These are phyloP conservation scores for Macrophomina tecta DNA, from an alignment of 2,329 filamentous ascomycete genomes.

Conservation along the genomic window DNA sequence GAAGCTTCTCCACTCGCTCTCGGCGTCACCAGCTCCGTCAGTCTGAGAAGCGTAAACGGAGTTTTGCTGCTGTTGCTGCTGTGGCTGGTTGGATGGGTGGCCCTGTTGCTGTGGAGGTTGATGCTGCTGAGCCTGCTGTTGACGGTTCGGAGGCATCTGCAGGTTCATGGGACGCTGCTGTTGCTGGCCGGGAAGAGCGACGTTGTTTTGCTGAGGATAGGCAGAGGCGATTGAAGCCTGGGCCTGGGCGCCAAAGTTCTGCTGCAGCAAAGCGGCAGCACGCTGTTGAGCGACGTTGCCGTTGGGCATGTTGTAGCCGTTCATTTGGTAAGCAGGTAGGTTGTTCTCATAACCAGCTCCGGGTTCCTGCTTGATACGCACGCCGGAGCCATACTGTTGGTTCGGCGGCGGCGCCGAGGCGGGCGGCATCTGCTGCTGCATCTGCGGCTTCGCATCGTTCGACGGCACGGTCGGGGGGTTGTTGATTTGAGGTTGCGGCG, in stretches of 20 bases:
- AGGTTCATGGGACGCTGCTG: conserved; percentile 27
- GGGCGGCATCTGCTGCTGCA: conserved; percentile 39
- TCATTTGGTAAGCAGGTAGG: conserved; percentile 40
- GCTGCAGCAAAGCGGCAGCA: conserved; percentile 57
- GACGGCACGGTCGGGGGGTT: conserved; percentile 50
- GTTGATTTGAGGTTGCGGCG: conserved; percentile 59
- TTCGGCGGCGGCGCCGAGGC: conserved; percentile 30
- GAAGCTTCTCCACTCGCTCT: conserved; percentile 63
- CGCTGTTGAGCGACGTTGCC: conserved; percentile 61
- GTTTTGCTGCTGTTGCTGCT: conserved; percentile 49
- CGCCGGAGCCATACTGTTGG: conserved; percentile 37
- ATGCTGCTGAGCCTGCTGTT: conserved; percentile 37
- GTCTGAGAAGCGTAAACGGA: conserved; percentile 65
- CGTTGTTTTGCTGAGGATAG: conserved; percentile 44
- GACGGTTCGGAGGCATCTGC: conserved; percentile 28
- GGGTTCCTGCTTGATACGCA: conserved; percentile 61
- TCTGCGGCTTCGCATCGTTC: conserved; percentile 44
- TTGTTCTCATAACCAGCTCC: conserved; percentile 41
- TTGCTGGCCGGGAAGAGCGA: conserved; percentile 35
- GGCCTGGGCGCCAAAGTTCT: conserved; percentile 68
- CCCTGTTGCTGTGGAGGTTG: conserved; percentile 48
- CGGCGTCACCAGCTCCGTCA: conserved; percentile 73
- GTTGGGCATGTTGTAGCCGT: conserved; percentile 41
- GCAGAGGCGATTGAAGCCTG: conserved; percentile 70
- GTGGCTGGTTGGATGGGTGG: conserved; percentile 46